Conservation (phyloP, 495 filamentous ascomycete genomes). For the Massariosphaeria phaeospora region DNA sequence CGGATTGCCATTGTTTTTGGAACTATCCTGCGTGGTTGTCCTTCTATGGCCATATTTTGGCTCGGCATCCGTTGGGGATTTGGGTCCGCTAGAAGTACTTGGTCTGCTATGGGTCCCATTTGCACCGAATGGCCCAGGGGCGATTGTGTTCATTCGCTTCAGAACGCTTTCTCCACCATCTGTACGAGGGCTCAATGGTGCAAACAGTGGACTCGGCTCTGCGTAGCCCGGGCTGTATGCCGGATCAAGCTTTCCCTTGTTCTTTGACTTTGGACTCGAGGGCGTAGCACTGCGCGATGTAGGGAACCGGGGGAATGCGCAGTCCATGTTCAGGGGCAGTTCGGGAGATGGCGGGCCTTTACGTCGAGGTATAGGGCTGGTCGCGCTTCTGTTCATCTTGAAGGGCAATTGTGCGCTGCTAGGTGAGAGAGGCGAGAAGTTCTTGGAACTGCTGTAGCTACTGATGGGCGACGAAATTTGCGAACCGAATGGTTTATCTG, state of each 20-base stretch:
- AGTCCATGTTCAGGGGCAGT: constrained; percentile 50
- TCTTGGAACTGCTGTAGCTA: constrained; percentile 53
- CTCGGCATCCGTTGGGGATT: constrained; percentile 3
- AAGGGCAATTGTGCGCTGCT: constrained; percentile 44
- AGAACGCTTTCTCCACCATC: constrained; percentile 44
- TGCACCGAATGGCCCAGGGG: constrained; percentile 62
- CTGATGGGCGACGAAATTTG: constrained; percentile 46
- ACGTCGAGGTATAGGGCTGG: constrained; percentile 42
- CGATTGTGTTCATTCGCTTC: constrained; percentile 60
- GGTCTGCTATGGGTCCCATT: constrained; percentile 18
- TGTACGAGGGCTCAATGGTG: constrained; percentile 45
- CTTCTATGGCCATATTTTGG: constrained; percentile 42
- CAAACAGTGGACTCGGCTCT: constrained; percentile 45
- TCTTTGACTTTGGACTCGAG: constrained; percentile 38
- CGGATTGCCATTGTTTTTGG: constrained; percentile 25
- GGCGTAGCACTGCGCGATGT: constrained; percentile 45
- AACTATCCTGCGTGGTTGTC: constrained; percentile 30
- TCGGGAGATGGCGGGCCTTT: constrained; percentile 41
- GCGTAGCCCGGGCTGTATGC: constrained; percentile 32
- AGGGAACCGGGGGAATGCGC: constrained; percentile 59
- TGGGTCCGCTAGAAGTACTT: constrained; percentile 16
- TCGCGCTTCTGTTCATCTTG: constrained; percentile 45
- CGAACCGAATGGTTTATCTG: constrained; percentile 32
- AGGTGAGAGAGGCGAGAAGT: constrained; percentile 52
- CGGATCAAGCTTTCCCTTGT: constrained; percentile 39